These are phyloP conservation scores for Solanum medicagineum DNA, from an alignment of 257 asterid species.

Conservation along the genomic window DNA sequence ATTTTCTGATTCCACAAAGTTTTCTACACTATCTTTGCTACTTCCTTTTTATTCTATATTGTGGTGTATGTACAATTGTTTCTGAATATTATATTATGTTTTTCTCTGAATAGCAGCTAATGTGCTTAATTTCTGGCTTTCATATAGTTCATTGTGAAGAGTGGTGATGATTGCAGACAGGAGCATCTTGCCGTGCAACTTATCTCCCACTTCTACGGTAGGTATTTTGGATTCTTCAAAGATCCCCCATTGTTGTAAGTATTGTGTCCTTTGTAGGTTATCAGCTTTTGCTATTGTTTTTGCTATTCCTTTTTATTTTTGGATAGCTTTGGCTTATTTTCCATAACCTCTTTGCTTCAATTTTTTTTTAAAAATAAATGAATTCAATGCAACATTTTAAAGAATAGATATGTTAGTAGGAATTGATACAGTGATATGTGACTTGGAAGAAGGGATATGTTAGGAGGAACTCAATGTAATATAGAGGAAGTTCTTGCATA, in stretches of 20 bases:
- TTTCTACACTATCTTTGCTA: not conserved
- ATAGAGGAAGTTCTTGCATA: not conserved
- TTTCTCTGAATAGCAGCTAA: conserved; percentile 1
- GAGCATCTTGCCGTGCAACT: conserved; percentile 55
- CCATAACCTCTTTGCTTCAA: not conserved
- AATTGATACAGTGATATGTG: not conserved
- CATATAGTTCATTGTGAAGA: conserved; percentile 34
- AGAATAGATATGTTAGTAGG: not conserved
- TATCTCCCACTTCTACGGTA: conserved; percentile 45
- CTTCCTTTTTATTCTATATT: not conserved
- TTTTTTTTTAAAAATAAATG: not conserved
- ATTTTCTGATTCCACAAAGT: not conserved
- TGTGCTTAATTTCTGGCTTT: not conserved
- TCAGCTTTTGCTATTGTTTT: not conserved
- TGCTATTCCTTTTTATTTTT: not conserved
- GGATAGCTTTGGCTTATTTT: not conserved
- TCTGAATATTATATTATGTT: not conserved
- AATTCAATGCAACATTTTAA: not conserved
- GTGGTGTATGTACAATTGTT: not conserved
- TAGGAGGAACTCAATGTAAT: not conserved
- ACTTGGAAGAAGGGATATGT: not conserved
- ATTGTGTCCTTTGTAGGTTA: not conserved
- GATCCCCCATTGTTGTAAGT: not conserved
- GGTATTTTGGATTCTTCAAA: conserved; percentile 1
- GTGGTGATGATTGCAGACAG: conserved; percentile 49